Evolutionary conservation across 169 alveolate genomes (phyloP), one percentile per base, ranked within the genome.

Genomic region (Plasmodium cynomolgi): DNA sequence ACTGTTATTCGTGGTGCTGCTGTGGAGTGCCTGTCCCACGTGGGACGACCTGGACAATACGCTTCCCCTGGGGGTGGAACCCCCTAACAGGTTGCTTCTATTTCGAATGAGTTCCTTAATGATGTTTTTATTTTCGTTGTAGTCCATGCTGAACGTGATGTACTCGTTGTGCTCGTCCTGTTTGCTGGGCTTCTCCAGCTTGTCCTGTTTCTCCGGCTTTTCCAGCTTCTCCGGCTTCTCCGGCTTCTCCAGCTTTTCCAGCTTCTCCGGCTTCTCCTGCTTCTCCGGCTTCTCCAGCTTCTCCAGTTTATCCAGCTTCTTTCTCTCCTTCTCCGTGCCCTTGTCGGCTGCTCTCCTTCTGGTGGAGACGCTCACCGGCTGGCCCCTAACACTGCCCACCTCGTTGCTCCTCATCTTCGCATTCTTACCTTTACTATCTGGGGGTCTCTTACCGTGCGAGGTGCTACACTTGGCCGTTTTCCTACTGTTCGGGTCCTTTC

Each of bases 51-150:
- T 6, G 15, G 77, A 5, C 11, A 26, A 29, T 26, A 11, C 4
- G 37, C 17, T 73, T 4, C 83, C 83, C 54, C 15, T 84, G 20
- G 62, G 20, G 15, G 29, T 73, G 3, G 75, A 33, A 2, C 15
- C 11, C 7, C 20, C 17, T 26, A 72, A 23, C 20, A 23, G 83
- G 20, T 84, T 72, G 33, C 31, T 44, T 56, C 93, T 33, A 86
- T 86, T 86, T 29, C 50, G 77, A 20, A 86, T 86, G 26, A 75
- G 83, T 20, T 86, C 93, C 80, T 86, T 86, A 17, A 86, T 86
- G 44, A 37, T 77, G 47, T 37, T 86, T 37, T 75, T 54, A 23
- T 34, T 86, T 54, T 86, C 93, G 71, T 86, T 79, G 71, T 54
- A 86, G 29, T 62, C 37, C 81, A 86, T 56, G 15, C 33, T 86